phyloP scores from a whole-genome alignment of 768 basidiomycete species.

The Mycena latifolia region DNA sequence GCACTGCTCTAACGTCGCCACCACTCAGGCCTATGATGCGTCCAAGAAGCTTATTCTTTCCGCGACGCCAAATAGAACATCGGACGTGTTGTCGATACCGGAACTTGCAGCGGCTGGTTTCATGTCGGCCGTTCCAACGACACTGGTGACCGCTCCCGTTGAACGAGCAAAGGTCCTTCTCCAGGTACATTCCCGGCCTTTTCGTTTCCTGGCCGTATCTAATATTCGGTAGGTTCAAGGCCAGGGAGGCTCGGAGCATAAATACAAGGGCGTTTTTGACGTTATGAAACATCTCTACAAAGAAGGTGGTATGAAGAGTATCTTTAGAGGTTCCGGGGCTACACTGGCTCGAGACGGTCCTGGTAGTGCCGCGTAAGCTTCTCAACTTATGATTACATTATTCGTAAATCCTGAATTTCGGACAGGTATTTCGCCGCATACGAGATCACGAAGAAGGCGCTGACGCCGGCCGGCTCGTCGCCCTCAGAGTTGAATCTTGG shows the following conservation, averaged over 20 bases:
- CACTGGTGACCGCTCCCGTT: constrained; percentile 93
- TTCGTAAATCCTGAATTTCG: constrained; percentile 22
- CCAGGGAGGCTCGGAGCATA: constrained; percentile 76
- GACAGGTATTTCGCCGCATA: constrained; percentile 96
- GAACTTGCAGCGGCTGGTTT: constrained; percentile 96
- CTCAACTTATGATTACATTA: constrained; percentile 3
- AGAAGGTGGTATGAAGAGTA: constrained; percentile 92
- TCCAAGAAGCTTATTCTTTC: constrained; percentile 89
- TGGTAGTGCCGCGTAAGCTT: constrained; percentile 91
- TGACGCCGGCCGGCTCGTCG: constrained; percentile 87
- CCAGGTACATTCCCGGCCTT: constrained; percentile 65
- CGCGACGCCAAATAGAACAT: constrained; percentile 82
- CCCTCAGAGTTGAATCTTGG: constrained; percentile 86
- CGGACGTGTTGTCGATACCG: constrained; percentile 69
- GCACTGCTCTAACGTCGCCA: constrained; percentile 2
- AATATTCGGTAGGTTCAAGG: constrained; percentile 79
- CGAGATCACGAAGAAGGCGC: constrained; percentile 89
- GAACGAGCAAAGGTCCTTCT: constrained; percentile 97
- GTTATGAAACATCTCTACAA: constrained; percentile 92
- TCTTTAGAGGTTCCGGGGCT: constrained; percentile 94
- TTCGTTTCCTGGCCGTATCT: constrained; percentile 23
- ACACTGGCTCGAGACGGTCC: constrained; percentile 96
- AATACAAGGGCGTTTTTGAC: constrained; percentile 93
- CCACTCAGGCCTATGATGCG: constrained; percentile 85
- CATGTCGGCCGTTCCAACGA: constrained; percentile 92